A percentile compares a stretch with the other conserved stretches of the same genome.
These are phyloP conservation scores for Penicillium daleae DNA, from an alignment of 495 filamentous ascomycete species.

Conservation along the genomic window DNA sequence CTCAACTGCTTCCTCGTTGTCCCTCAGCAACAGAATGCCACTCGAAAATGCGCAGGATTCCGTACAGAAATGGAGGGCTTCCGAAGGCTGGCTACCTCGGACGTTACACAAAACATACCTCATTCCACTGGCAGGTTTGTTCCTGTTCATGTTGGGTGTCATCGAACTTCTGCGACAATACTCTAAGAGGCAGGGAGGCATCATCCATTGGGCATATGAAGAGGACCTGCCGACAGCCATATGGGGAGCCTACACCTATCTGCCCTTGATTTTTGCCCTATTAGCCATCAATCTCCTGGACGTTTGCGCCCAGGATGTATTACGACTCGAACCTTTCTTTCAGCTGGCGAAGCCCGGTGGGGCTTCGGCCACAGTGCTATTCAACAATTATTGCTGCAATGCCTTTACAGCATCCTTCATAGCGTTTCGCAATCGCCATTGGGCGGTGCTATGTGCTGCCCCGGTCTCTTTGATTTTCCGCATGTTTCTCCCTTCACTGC, in stretches of 20 bases:
- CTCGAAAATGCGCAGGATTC: neutral
- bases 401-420: conserved; percentile 25
- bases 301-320: conserved; percentile 26
- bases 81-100: conserved; percentile 6
- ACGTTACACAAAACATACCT: conserved; percentile 25
- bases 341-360: conserved; percentile 29
- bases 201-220: conserved; percentile 19
- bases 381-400: conserved; percentile 32
- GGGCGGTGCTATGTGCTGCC: conserved; percentile 28
- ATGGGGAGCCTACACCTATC: conserved; percentile 25
- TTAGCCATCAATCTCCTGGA: conserved; percentile 26
- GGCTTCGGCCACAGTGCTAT: conserved; percentile 24
- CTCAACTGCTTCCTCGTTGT: neutral
- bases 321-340: conserved; percentile 35
- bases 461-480: conserved; percentile 22
- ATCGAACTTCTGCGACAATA: conserved; percentile 26
- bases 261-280: conserved; percentile 27
- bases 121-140: conserved; percentile 16
- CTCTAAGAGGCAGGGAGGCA: conserved; percentile 21
- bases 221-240: conserved; percentile 14
- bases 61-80: conserved; percentile 6
- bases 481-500: conserved; percentile 24
- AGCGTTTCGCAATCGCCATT: conserved; percentile 29
- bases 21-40: conserved; percentile 3
- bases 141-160: conserved; percentile 17